Percentiles rank a stretch among this genome's conserved stretches.
phyloP scores from a whole-genome alignment of 2,329 filamentous ascomycete species.

The Aulographum hederae region DNA sequence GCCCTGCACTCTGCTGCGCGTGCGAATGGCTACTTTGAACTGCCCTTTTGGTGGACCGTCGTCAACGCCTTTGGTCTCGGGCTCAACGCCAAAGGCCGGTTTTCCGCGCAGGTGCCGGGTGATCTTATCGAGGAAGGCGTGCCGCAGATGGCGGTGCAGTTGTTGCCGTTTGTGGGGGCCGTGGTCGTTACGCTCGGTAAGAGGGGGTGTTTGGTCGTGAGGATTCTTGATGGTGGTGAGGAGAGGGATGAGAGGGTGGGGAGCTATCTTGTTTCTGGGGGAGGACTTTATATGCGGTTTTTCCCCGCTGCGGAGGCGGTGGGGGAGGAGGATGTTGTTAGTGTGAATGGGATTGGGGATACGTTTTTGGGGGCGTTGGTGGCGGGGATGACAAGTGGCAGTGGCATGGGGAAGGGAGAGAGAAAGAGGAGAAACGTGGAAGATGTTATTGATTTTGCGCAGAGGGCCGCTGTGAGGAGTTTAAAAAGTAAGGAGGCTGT shows the following conservation, averaged over 20 bases:
- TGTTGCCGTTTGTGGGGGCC: conserved; percentile 75
- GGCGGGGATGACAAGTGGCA: conserved; percentile 46
- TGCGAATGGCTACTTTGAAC: conserved; percentile 48
- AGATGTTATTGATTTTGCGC: conserved; percentile 58
- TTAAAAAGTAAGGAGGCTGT: conserved; percentile 61
- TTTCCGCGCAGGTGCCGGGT: conserved; percentile 18
- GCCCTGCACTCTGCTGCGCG: conserved; percentile 61
- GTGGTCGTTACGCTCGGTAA: conserved; percentile 70
- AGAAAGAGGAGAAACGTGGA: conserved; percentile 30
- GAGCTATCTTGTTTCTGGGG: conserved; percentile 16
- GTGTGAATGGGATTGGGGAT: conserved; percentile 88
- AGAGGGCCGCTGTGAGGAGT: conserved; percentile 63
- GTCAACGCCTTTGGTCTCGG: conserved; percentile 66
- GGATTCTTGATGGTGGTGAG: conserved; percentile 50
- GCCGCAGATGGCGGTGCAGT: conserved; percentile 64
- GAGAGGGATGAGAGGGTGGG: conserved; percentile 34
- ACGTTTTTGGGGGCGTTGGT: conserved; percentile 76
- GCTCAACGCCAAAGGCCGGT: conserved; percentile 18
- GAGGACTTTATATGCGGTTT: conserved; percentile 68
- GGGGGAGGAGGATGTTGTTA: conserved; percentile 46
- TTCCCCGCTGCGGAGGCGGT: conserved; percentile 49
- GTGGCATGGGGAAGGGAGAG: conserved; percentile 21
- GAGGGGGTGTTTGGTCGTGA: conserved; percentile 57
- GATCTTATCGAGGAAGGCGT: conserved; percentile 62
- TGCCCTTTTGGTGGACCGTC: conserved; percentile 55